phyloP scores from a whole-genome alignment of 177 flowering plant genomes.

The Tripterygium wilfordii region DNA sequence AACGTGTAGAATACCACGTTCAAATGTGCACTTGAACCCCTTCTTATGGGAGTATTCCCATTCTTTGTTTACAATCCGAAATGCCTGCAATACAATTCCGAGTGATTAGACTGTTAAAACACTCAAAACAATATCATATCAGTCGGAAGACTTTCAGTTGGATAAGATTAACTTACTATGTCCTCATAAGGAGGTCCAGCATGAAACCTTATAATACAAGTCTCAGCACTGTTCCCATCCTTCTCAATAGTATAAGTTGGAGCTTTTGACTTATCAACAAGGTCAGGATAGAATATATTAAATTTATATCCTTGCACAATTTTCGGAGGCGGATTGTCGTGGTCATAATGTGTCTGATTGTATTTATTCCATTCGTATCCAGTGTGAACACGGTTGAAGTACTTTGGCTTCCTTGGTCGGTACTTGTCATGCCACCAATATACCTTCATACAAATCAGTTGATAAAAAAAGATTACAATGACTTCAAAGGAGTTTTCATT shows the following conservation, averaged over 20 bases:
- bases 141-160: background rate
- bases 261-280: constrained; percentile 88
- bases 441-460: constrained; percentile 45
- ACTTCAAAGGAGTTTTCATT: no score
- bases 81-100: constrained; percentile 55
- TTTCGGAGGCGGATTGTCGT: constrained; percentile 99
- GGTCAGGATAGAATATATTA: constrained; percentile 95
- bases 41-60: constrained; percentile 99
- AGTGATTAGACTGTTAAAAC: no score
- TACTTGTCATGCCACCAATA: constrained; percentile 99
- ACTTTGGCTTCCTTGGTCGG: constrained; percentile 96
- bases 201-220: constrained; percentile 89
- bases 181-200: constrained; percentile 99
- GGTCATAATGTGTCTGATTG: constrained; percentile 98
- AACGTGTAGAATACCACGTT: constrained; percentile 93
- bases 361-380: constrained; percentile 99
- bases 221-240: constrained; percentile 84
- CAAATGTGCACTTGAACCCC: constrained; percentile 97
- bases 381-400: constrained; percentile 98
- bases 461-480: no score
- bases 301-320: constrained; percentile 98
- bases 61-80: constrained; percentile 89
- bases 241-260: constrained; percentile 83
- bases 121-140: no score
- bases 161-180: constrained; percentile 55